Conservation (phyloP, 1,284 basidiomycete species). For the Heliocybe sulcata region DNA sequence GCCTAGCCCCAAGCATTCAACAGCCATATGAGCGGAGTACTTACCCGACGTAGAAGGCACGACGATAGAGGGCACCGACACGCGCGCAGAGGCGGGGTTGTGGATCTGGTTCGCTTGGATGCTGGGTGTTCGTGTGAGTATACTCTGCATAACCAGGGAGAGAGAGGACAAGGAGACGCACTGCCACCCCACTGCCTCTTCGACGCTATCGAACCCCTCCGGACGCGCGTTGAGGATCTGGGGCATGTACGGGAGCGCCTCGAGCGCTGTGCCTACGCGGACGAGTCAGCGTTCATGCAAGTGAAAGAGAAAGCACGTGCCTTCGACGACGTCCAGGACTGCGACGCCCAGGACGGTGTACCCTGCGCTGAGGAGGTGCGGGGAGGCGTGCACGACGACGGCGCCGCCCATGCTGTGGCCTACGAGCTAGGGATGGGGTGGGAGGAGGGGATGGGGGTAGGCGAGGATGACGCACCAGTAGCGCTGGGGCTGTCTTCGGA, state of each 20-base stretch:
- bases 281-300: not conserved
- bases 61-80: slow-evolving; percentile 79
- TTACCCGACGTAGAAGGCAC: slow-evolving; percentile 29
- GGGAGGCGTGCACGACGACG: slow-evolving; percentile 70
- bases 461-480: slow-evolving; percentile 50
- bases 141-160: not conserved
- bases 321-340: slow-evolving; percentile 96
- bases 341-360: slow-evolving; percentile 78
- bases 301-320: slow-evolving; percentile 27
- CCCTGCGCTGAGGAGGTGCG: slow-evolving; percentile 55
- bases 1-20: too few species aligned
- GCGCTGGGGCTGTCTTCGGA: slow-evolving; percentile 50
- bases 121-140: slow-evolving; percentile 30
- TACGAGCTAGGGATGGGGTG: slow-evolving; percentile 46
- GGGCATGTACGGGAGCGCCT: slow-evolving; percentile 89
- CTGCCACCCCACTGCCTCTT: slow-evolving; percentile 95
- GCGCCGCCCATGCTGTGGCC: slow-evolving; percentile 93
- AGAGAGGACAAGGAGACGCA: slow-evolving; percentile 23
- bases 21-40: too few species aligned
- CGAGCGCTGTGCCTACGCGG: slow-evolving; percentile 79
- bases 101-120: slow-evolving; percentile 72
- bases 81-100: slow-evolving; percentile 72
- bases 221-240: slow-evolving; percentile 83
- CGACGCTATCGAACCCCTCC: slow-evolving; percentile 73
- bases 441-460: not conserved